Evolutionary conservation across 352 stramenopile genomes (phyloP).

Genomic region (Globisporangium recalcitrans): DNA sequence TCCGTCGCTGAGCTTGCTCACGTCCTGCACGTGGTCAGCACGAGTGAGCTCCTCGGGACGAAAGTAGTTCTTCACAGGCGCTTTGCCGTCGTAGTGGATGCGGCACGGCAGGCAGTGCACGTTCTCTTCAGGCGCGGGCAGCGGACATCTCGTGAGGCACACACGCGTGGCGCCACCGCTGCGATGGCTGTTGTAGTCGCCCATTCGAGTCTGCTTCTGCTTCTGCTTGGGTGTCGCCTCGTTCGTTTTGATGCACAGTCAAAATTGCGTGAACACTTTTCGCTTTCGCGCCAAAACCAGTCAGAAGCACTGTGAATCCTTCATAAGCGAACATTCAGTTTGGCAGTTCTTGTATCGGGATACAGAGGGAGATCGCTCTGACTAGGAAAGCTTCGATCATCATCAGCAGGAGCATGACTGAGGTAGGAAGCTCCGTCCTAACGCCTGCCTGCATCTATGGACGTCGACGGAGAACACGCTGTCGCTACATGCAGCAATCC

Average conservation of each 20-base stretch:
- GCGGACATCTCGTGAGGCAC: constrained; percentile 71
- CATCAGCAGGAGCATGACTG: background rate
- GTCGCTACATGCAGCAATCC: background rate
- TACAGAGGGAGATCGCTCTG: background rate
- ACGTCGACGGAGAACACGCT: background rate
- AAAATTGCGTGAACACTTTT: background rate
- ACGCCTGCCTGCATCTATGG: too few relatives aligned
- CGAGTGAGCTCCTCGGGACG: constrained; percentile 31
- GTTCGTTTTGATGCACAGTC: background rate
- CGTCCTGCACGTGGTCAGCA: constrained; percentile 22
- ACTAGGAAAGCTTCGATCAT: background rate
- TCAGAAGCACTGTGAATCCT: background rate
- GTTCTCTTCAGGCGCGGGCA: constrained; percentile 42
- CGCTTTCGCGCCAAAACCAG: constrained; percentile 1
- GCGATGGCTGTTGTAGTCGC: background rate
- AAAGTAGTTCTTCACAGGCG: constrained; percentile 75
- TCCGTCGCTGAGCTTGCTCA: constrained; percentile 20
- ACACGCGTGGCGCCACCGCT: constrained; percentile 24
- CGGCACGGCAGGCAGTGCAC: constrained; percentile 77
- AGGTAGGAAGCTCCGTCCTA: background rate
- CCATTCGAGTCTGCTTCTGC: background rate
- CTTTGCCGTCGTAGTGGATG: constrained; percentile 60
- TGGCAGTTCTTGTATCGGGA: too few relatives aligned
- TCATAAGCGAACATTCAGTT: background rate
- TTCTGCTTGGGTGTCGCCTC: background rate